These are phyloP conservation scores for Papiliotrema laurentii DNA, from an alignment of 1,284 basidiomycete species.

Conservation along the genomic window DNA sequence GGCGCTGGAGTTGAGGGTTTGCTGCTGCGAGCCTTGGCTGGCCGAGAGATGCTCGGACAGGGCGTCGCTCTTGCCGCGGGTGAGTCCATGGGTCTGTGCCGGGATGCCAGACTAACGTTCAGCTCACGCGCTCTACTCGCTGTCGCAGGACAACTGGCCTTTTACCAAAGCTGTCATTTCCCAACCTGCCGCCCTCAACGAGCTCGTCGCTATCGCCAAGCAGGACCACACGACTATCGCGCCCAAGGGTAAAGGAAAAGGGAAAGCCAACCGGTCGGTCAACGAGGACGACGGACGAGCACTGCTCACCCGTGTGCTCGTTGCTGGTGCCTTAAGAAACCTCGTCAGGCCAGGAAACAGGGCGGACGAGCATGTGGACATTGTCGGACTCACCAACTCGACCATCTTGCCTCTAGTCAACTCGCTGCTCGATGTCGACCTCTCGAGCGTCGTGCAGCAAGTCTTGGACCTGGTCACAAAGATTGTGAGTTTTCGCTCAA, in stretches of 20 bases:
- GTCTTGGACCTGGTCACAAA: conserved; percentile 58
- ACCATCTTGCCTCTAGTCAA: conserved; percentile 68
- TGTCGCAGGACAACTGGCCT: conserved; percentile 78
- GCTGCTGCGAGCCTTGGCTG: conserved; percentile 73
- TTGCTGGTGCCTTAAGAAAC: conserved; percentile 70
- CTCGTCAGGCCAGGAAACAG: conserved; percentile 60
- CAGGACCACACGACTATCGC: conserved; percentile 33
- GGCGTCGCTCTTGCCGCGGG: conserved; percentile 72
- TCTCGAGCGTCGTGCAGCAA: conserved; percentile 54
- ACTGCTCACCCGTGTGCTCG: conserved; percentile 61
- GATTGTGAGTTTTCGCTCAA: conserved; percentile 50
- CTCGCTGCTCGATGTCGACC: conserved; percentile 63
- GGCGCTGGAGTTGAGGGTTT: conserved; percentile 69
- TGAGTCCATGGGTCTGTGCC: conserved; percentile 39
- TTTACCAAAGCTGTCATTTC: conserved; percentile 61
- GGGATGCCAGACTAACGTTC: conserved; percentile 1
- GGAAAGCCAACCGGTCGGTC: conserved; percentile 46
- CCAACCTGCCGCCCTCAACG: conserved; percentile 61
- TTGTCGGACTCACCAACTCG: conserved; percentile 51
- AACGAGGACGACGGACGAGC: conserved; percentile 37
- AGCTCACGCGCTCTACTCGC: conserved; percentile 86
- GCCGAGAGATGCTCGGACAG: conserved; percentile 62
- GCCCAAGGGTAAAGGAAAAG: conserved; percentile 42
- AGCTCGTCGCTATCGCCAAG: conserved; percentile 65
- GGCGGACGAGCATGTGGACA: conserved; percentile 58